Conservation (phyloP, 108 stramenopile genomes). For the Nannochloropsis gaditana region DNA sequence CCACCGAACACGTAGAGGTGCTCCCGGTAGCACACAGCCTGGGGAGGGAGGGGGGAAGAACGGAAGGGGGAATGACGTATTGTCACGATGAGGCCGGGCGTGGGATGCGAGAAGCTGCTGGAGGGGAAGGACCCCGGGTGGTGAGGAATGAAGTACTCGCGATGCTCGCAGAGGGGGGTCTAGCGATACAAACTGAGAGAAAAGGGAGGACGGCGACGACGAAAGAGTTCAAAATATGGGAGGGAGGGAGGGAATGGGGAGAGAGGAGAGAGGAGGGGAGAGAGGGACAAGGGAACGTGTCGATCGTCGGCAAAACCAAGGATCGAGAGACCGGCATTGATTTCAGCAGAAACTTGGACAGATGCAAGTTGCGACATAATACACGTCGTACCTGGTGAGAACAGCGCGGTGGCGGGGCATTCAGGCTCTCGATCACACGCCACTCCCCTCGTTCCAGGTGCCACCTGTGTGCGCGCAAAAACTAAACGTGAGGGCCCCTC, state of each 20-base stretch:
- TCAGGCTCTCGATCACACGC: constrained; percentile 54
- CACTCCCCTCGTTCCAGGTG: constrained; percentile 54
- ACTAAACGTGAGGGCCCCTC: background rate
- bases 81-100: too few species aligned
- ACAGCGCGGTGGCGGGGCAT: constrained; percentile 77
- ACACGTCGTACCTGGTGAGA: constrained; percentile 64
- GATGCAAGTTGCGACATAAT: too few species aligned
- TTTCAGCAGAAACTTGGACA: too few species aligned
- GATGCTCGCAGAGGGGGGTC: too few species aligned
- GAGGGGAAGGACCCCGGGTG: too few species aligned
- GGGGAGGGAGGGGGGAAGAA: background rate
- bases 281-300: background rate
- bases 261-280: background rate
- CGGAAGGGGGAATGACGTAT: too few species aligned
- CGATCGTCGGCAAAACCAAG: background rate
- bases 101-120: too few species aligned
- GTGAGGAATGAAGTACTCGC: too few species aligned
- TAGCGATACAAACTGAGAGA: too few species aligned
- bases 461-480: constrained; percentile 21
- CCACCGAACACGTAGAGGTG: constrained; percentile 88
- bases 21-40: constrained; percentile 39
- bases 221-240: background rate
- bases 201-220: too few species aligned
- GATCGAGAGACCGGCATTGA: too few species aligned
- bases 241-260: background rate